These are phyloP conservation scores for Venustampulla echinocandica DNA, from an alignment of 495 filamentous ascomycete species.

Conservation along the genomic window DNA sequence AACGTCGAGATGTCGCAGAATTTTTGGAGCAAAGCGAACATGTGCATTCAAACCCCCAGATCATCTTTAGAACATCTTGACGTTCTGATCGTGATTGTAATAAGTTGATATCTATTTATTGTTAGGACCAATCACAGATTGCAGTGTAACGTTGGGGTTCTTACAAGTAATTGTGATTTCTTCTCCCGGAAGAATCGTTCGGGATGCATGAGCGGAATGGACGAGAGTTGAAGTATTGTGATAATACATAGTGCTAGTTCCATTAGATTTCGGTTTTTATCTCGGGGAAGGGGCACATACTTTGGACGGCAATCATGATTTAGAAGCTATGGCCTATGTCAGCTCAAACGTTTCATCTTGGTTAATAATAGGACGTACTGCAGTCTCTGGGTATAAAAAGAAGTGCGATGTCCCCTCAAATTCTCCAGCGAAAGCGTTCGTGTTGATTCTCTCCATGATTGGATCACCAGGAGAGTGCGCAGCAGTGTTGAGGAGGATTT, in stretches of 20 bases:
- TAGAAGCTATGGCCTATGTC: constrained; percentile 11
- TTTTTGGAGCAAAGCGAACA: constrained; percentile 15
- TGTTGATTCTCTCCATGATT: constrained; percentile 22
- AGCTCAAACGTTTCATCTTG: not conserved
- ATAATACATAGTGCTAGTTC: constrained; percentile 16
- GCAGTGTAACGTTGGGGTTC: not conserved
- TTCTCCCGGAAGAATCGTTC: constrained; percentile 17
- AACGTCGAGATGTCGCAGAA: not conserved
- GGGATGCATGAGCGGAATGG: constrained; percentile 14
- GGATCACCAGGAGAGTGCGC: constrained; percentile 10
- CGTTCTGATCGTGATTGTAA: constrained; percentile 12
- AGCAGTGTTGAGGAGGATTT: constrained; percentile 11
- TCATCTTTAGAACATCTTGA: not conserved
- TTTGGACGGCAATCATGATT: constrained; percentile 23
- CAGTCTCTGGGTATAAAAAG: constrained; percentile 19
- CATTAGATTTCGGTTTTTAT: not conserved
- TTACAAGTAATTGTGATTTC: constrained; percentile 22
- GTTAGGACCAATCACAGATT: no score
- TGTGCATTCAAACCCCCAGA: constrained; percentile 17
- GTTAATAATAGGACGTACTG: constrained; percentile 4
- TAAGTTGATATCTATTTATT: constrained; percentile 13
- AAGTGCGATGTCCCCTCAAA: constrained; percentile 19
- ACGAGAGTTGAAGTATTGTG: constrained; percentile 14
- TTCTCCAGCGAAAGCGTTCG: constrained; percentile 19
- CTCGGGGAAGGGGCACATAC: constrained; percentile 4